Conservation (phyloP, 2,329 filamentous ascomycete genomes). For the Penicillium sp. region DNA sequence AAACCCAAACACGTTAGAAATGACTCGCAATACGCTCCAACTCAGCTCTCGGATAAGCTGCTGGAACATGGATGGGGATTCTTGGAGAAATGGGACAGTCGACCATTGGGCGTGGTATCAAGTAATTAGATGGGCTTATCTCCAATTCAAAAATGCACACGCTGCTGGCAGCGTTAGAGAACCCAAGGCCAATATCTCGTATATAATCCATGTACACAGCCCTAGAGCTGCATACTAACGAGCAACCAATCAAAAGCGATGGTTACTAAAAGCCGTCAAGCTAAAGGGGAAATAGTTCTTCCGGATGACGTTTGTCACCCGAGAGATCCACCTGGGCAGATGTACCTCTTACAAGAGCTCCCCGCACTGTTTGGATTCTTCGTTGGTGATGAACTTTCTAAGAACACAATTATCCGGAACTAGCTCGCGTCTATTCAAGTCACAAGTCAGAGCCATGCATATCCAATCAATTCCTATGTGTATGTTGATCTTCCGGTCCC, state of each 20-base stretch:
- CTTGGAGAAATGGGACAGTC: slow-evolving; percentile 31
- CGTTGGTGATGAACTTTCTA: slow-evolving; percentile 31
- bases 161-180: slow-evolving; percentile 23
- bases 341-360: slow-evolving; percentile 3
- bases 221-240: neutral
- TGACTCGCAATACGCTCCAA: neutral
- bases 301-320: slow-evolving; percentile 23
- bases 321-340: neutral
- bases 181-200: neutral
- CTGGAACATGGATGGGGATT: slow-evolving; percentile 31
- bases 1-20: slow-evolving; percentile 2
- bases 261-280: slow-evolving; percentile 7
- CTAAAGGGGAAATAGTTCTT: slow-evolving; percentile 7
- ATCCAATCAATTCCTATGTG: slow-evolving; percentile 55
- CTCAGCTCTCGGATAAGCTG: slow-evolving; percentile 22
- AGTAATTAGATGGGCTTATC: slow-evolving; percentile 11
- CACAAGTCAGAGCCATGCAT: slow-evolving; percentile 45
- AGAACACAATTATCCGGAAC: slow-evolving; percentile 20
- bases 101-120: slow-evolving; percentile 33
- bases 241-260: slow-evolving; percentile 7
- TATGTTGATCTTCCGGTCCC: slow-evolving; percentile 30
- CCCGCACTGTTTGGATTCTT: slow-evolving; percentile 16
- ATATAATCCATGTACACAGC: neutral
- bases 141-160: slow-evolving; percentile 4
- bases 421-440: slow-evolving; percentile 7